phyloP scores from a whole-genome alignment of 805 yeast species.

The Candida arabinofermentans region DNA sequence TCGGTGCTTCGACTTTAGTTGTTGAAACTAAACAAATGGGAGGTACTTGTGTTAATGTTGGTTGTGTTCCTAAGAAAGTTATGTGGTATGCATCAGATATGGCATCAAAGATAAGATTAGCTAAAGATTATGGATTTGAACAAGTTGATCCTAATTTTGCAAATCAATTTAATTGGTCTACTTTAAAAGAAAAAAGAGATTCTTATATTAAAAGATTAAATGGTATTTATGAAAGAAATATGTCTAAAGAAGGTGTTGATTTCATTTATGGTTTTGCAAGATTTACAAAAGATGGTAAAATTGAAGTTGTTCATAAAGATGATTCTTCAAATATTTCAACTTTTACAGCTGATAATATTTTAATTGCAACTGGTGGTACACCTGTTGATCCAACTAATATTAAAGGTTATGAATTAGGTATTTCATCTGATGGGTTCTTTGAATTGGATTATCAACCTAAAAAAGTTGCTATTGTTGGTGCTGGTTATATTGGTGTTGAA shows the following conservation, averaged over 20 bases:
- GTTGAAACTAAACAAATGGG: conserved; percentile 84
- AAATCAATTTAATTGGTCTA: conserved; percentile 74
- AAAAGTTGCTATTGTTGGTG: conserved; percentile 92
- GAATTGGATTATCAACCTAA: conserved; percentile 79
- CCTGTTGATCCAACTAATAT: conserved; percentile 67
- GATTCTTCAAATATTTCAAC: conserved; percentile 43
- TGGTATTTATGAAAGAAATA: conserved; percentile 88
- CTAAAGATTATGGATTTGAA: conserved; percentile 77
- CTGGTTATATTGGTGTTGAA: conserved; percentile 97
- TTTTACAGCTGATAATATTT: conserved; percentile 75
- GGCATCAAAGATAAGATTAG: conserved; percentile 71
- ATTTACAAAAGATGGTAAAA: conserved; percentile 64
- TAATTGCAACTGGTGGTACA: conserved; percentile 92
- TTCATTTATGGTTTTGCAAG: conserved; percentile 82
- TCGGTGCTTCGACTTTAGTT: conserved; percentile 84
- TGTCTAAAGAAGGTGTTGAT: conserved; percentile 86
- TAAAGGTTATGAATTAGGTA: conserved; percentile 81
- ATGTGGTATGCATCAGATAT: conserved; percentile 98
- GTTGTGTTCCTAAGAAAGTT: conserved; percentile 98
- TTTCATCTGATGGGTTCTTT: conserved; percentile 89
- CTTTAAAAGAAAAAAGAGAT: conserved; percentile 83
- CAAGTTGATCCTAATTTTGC: conserved; percentile 50
- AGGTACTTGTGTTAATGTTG: conserved; percentile 98
- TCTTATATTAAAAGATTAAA: conserved; percentile 84
- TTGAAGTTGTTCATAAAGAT: conserved; percentile 72